Evolutionary conservation across 768 basidiomycete genomes (phyloP), one percentile per base, ranked within the genome.

Genomic region (Mrakia gelida): DNA sequence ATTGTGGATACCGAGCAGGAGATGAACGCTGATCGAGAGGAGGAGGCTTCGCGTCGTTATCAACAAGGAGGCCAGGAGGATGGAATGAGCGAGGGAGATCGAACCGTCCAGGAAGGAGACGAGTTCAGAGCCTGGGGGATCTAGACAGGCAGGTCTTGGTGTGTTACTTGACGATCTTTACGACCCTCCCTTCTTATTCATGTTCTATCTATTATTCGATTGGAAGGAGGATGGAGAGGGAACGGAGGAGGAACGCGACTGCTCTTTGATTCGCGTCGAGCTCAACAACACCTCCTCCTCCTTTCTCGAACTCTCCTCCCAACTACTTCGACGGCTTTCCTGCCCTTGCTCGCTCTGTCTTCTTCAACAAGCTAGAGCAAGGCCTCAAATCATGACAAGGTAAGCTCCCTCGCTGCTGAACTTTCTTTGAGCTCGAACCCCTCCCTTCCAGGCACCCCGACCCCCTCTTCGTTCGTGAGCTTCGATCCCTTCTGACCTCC

Each of bases 1-100:
- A 91, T 97, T 83, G 81, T 84, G 52, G 85, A 86, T 41, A 80
- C 82, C 0, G 84, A 86, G 80, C 83, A 82, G 16, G 83, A 81
- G 30, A 52, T 73, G 56, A 56, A 34, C 11, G 63, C 72, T 16
- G 45, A 54, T 7, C 77, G 54, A 11, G 73, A 73, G 30, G 70
- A 71, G 56, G 70, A 77, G 38, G 56, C 49, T 18, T 45, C 43
- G 28, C 71, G 61, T 49, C 49, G 65, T 38, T 45, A 63, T 26
- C 45, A 73, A 23, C 77, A 72, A 23, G 45, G 45, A 2, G n/a
- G n/a, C n/a, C 43, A 73, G 26, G 56, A 38, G 41, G 75, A 54
- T 7, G 75, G 67, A 3, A n/a, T 28, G 32, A 26, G 26, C 11
- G 75, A 75, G 32, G 75, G 49, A 52, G 75, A 75, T 38, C 63